A percentile compares a stretch with the other conserved stretches of the same genome.
These are phyloP conservation scores for Triangularia setosa DNA, from an alignment of 2,329 filamentous ascomycete genomes.

Conservation along the genomic window DNA sequence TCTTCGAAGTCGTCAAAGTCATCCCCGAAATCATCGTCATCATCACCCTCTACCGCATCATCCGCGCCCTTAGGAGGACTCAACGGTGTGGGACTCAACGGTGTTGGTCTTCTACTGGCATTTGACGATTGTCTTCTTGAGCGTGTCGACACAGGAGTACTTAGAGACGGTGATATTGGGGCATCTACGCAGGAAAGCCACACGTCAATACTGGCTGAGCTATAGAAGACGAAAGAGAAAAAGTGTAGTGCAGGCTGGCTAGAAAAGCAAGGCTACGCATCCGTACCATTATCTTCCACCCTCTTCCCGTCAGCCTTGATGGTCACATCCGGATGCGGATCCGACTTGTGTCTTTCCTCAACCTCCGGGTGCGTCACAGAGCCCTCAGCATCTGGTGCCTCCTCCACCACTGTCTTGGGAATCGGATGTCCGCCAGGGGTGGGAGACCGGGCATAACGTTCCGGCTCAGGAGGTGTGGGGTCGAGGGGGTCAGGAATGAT, in stretches of 20 bases:
- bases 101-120: constrained; percentile 22
- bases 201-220: constrained; percentile 31
- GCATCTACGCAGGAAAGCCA: constrained; percentile 34
- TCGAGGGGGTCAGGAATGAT: constrained; percentile 36
- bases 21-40: constrained; percentile 48
- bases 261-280: constrained; percentile 31
- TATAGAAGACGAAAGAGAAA: constrained; percentile 20
- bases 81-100: constrained; percentile 22
- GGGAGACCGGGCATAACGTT: constrained; percentile 24
- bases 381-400: constrained; percentile 43
- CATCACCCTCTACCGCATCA: constrained; percentile 30
- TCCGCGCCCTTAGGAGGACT: constrained; percentile 17
- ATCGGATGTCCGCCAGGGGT: constrained; percentile 40
- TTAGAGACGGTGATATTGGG: constrained; percentile 35
- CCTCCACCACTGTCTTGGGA: constrained; percentile 52
- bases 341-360: constrained; percentile 45
- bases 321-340: constrained; percentile 52
- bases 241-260: constrained; percentile 16
- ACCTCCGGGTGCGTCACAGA: constrained; percentile 43
- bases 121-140: constrained; percentile 32
- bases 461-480: constrained; percentile 27
- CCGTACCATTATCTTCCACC: constrained; percentile 36
- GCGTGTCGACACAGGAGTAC: constrained; percentile 27
- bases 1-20: constrained; percentile 62
- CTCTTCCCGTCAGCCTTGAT: constrained; percentile 42